Percentiles rank a stretch among this genome's conserved stretches.
These are phyloP conservation scores for Globisporangium spiculum DNA, from an alignment of 352 stramenopile genomes.

Conservation along the genomic window DNA sequence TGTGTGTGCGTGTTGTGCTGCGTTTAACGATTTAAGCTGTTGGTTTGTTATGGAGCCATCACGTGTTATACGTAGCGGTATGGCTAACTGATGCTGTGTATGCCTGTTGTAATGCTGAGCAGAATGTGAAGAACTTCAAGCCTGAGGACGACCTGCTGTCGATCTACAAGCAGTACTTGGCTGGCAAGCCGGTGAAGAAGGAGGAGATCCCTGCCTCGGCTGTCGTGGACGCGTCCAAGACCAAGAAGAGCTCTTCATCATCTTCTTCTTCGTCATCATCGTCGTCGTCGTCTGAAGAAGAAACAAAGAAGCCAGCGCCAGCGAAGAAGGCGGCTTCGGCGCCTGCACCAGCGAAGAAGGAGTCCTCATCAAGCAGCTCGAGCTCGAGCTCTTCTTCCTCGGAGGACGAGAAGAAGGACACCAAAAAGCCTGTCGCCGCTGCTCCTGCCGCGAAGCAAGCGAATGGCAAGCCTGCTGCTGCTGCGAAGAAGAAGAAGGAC, in stretches of 20 bases:
- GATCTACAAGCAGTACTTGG: slow-evolving; percentile 72
- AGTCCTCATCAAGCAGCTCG: slow-evolving; percentile 19
- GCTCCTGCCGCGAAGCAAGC: slow-evolving; percentile 17
- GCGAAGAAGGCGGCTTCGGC: slow-evolving; percentile 18
- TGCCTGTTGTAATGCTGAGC: not conserved
- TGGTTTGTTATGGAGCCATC: not conserved
- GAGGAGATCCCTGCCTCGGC: slow-evolving; percentile 49
- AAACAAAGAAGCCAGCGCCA: slow-evolving; percentile 24
- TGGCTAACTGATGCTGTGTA: slow-evolving; percentile 12
- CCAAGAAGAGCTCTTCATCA: slow-evolving; percentile 36
- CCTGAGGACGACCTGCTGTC: slow-evolving; percentile 65
- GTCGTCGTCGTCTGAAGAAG: slow-evolving; percentile 27
- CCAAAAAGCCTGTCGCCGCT: slow-evolving; percentile 15
- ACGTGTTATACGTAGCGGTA: not conserved
- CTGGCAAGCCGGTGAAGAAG: slow-evolving; percentile 46
- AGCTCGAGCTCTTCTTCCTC: slow-evolving; percentile 26
- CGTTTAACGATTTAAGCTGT: not conserved
- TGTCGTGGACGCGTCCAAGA: slow-evolving; percentile 53
- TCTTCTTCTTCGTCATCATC: slow-evolving; percentile 34
- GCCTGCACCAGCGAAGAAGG: slow-evolving; percentile 16
- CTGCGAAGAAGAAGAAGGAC: slow-evolving; percentile 20
- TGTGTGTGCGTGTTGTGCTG: not conserved
- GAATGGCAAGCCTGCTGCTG: slow-evolving; percentile 19
- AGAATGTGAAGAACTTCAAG: slow-evolving; percentile 53
- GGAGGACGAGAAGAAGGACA: slow-evolving; percentile 27